Conservation (phyloP, 495 filamentous ascomycete genomes). For the Tuber microsphaerosporum region DNA sequence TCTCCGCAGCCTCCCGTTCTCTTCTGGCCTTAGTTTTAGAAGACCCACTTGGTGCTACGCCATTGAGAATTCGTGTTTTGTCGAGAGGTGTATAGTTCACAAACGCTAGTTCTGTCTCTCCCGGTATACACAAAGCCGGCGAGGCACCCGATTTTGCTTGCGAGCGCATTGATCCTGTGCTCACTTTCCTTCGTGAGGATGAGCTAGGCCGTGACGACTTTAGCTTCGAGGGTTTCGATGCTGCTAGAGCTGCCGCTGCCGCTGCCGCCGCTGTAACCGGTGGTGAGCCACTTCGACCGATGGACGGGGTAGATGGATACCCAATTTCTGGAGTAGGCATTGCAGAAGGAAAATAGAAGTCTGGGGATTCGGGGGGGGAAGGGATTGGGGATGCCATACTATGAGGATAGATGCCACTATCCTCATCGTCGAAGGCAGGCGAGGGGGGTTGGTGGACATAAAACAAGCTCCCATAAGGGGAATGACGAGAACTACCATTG, state of each 20-base stretch:
- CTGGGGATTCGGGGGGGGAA: conserved; percentile 40
- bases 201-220: conserved; percentile 22
- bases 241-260: conserved; percentile 31
- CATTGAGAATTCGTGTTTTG: conserved; percentile 70
- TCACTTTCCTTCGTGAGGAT: conserved; percentile 33
- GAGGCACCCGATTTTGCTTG: conserved; percentile 28
- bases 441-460: conserved; percentile 33
- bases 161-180: conserved; percentile 36
- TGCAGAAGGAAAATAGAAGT: conserved; percentile 32
- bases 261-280: conserved; percentile 30
- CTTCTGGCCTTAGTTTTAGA: conserved; percentile 88
- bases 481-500: conserved; percentile 16
- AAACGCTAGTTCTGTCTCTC: conserved; percentile 56
- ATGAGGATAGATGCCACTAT: conserved; percentile 25
- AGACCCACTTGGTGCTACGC: conserved; percentile 83
- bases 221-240: conserved; percentile 17
- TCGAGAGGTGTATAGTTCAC: conserved; percentile 89
- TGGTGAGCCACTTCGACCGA: conserved; percentile 29
- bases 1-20: conserved; percentile 78
- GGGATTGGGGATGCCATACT: conserved; percentile 32
- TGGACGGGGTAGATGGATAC: conserved; percentile 30
- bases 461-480: conserved; percentile 26
- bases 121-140: conserved; percentile 24
- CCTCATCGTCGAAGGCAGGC: conserved; percentile 31
- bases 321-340: conserved; percentile 33